phyloP scores from a whole-genome alignment of 1,139 yeast species.

The Diutina rugosa region DNA sequence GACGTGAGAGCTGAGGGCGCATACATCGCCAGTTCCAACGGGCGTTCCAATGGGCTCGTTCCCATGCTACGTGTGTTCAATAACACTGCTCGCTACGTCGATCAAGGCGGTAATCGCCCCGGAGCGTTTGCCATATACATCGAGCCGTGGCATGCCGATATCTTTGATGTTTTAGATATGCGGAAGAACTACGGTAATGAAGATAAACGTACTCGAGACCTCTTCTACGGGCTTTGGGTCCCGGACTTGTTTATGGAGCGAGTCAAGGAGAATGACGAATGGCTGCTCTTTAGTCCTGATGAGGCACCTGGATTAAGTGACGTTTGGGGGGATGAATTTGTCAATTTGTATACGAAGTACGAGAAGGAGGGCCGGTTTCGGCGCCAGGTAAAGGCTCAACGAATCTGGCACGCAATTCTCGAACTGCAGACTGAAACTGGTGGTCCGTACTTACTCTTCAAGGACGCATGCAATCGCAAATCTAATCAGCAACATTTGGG shows the following conservation, averaged over 20 bases:
- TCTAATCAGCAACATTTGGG: constrained; percentile 83
- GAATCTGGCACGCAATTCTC: constrained; percentile 75
- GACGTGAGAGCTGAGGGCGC: constrained; percentile 80
- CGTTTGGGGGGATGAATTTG: constrained; percentile 73
- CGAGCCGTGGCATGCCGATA: constrained; percentile 89
- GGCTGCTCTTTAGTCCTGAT: constrained; percentile 83
- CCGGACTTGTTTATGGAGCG: constrained; percentile 86
- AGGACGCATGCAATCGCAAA: constrained; percentile 77
- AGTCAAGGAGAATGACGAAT: constrained; percentile 63
- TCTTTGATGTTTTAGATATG: constrained; percentile 70
- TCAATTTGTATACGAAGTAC: constrained; percentile 52
- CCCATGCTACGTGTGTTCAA: constrained; percentile 88
- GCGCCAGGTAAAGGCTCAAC: constrained; percentile 68
- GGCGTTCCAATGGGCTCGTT: constrained; percentile 77
- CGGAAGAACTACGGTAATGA: constrained; percentile 89
- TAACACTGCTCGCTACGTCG: constrained; percentile 86
- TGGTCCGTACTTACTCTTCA: constrained; percentile 83
- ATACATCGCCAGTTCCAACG: constrained; percentile 80
- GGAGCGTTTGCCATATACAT: constrained; percentile 85
- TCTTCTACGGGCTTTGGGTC: constrained; percentile 87
- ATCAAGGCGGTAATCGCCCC: constrained; percentile 91
- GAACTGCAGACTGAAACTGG: constrained; percentile 92
- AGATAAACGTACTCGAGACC: constrained; percentile 80
- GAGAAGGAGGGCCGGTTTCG: constrained; percentile 58
- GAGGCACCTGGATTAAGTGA: constrained; percentile 80